Conservation (phyloP, 345 rosid species). For the Alliaria petiolata region DNA sequence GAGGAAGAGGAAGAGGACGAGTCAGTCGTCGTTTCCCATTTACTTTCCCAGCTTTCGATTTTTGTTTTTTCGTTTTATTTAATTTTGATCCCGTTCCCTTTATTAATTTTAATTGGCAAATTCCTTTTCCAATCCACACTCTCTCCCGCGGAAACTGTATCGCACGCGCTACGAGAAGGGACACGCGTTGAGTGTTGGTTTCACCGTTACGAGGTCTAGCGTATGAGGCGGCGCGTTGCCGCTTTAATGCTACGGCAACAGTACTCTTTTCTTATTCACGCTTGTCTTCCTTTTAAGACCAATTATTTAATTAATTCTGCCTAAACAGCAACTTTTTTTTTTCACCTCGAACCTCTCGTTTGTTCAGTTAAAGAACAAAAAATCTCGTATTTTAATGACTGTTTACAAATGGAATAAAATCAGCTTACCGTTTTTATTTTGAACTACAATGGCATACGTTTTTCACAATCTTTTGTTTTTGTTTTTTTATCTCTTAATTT, state of each 20-base stretch:
- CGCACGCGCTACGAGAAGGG: neutral
- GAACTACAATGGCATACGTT: neutral
- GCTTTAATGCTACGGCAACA: neutral
- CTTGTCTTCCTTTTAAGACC: neutral
- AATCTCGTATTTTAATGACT: neutral
- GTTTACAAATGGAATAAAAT: neutral
- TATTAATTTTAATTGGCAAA: slow-evolving; percentile 8
- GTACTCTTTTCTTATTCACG: slow-evolving; percentile 1
- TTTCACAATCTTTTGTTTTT: neutral
- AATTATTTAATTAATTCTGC: neutral
- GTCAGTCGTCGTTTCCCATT: slow-evolving; percentile 35
- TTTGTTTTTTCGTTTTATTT: neutral
- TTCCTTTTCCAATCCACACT: neutral
- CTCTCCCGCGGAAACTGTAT: neutral
- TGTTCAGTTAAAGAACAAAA: neutral
- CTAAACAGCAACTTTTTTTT: neutral
- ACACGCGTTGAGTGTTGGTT: neutral
- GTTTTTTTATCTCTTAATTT: no score
- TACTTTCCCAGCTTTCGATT: slow-evolving; percentile 25
- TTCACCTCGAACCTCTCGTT: neutral
- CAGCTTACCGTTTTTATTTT: neutral
- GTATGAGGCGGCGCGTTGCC: slow-evolving; percentile 21
- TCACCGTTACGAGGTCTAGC: neutral
- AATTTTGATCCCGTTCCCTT: neutral
- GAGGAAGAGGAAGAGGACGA: slow-evolving; percentile 17